Evolutionary conservation across 2,329 filamentous ascomycete species (phyloP), one percentile per base, ranked within the genome.

Genomic region (Proliferodiscus dingleyae): DNA sequence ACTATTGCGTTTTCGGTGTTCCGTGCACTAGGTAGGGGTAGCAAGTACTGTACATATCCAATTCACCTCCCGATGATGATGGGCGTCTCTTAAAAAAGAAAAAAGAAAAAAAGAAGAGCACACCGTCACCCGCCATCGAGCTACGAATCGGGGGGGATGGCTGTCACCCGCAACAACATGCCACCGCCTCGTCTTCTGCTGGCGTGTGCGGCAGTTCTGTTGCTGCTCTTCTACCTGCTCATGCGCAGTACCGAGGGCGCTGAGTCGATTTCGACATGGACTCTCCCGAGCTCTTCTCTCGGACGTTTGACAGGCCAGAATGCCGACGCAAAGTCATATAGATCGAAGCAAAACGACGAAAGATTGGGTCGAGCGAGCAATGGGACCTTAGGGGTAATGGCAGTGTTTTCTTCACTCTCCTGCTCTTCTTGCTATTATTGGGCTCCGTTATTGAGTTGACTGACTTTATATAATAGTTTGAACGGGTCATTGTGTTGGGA

Each of bases 401-500:
- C 28, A 2, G 11, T 4, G 28, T n/a, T 30, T 4, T 10, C 28
- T 30, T 13, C n/a, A 30, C 5, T 30, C 4, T 30, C 15, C 11
- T 30, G 28, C 11, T 2, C 28, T 30, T 30, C 28, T 30, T 30
- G 11, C 15, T 30, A 11, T 13, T 30, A 29, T 30, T 30, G 28
- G 11, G 1, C 28, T 13, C 5, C 15, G 15, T n/a, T 4, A 4
- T n/a, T 30, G 15, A 30, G 11, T 8, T 4, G 4, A 13, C 9
- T 11, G 11, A 13, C 6, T 10, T 30, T 30, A 1, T 30, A 4
- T 8, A 13, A 4, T 30, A 38, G 39, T 72, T 73, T 49, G 60
- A 72, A 42, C 68, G 69, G 37, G 61, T 74, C 22, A 71, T 72
- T 44, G 68, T 70, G 19, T 63, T 77, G 37, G 67, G 69, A 4